Evolutionary conservation across 225 moss, liverwort and hornwort genomes (phyloP).

Genomic region (Asterella californica): DNA sequence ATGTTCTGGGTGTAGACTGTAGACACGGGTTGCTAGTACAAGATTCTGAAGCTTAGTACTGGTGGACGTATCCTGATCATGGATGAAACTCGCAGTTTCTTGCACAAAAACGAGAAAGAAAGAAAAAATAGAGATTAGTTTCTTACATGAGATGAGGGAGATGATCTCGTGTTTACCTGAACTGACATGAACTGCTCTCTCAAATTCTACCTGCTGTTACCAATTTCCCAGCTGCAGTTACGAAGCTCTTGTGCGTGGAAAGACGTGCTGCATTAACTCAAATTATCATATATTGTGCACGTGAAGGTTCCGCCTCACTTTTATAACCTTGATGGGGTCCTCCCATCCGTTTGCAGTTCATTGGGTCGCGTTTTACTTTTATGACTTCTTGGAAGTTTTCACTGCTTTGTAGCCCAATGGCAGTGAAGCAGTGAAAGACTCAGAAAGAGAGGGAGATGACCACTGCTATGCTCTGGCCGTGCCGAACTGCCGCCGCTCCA

Average conservation of each 20-base stretch:
- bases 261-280: not conserved
- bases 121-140: too few species aligned
- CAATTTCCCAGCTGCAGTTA: not conserved
- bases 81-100: too few species aligned
- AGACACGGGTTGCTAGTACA: not conserved
- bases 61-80: not conserved
- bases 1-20: not conserved
- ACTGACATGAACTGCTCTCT: not conserved
- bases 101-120: too few species aligned
- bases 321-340: too few species aligned
- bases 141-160: not conserved
- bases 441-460: not conserved
- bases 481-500: slow-evolving; percentile 17
- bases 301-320: slow-evolving; percentile 16
- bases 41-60: not conserved
- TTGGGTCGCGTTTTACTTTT: too few species aligned
- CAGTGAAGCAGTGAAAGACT: too few species aligned
- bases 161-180: not conserved
- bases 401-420: too few species aligned
- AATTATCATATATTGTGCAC: not conserved
- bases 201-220: not conserved
- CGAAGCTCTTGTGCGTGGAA: slow-evolving; percentile 5
- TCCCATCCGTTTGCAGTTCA: too few species aligned
- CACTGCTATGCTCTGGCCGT: not conserved
- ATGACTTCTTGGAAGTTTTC: too few species aligned